Percentiles rank a stretch among this genome's conserved stretches.
Evolutionary conservation across 345 rosid species (phyloP).

Genomic region (Salix udensis): DNA sequence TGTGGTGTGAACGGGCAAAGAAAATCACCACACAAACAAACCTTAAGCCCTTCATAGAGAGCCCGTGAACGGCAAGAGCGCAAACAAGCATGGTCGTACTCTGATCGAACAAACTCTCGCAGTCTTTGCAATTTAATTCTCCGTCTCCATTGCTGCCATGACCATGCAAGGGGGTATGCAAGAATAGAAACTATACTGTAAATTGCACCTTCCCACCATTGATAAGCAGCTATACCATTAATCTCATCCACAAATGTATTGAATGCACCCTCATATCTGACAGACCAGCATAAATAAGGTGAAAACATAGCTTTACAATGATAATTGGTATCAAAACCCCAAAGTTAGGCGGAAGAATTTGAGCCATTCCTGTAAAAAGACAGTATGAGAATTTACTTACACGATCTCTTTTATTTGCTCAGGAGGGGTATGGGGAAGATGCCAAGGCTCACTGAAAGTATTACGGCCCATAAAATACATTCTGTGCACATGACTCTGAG

Average conservation of each 20-base stretch:
- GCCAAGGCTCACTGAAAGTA: constrained; percentile 96
- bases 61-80: constrained; percentile 99
- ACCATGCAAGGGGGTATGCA: constrained; percentile 90
- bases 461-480: constrained; percentile 98
- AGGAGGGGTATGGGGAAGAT: constrained; percentile 91
- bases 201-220: constrained; percentile 99
- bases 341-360: neutral
- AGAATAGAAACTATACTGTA: constrained; percentile 74
- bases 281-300: constrained; percentile 20
- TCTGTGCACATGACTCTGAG: constrained; percentile 93
- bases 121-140: constrained; percentile 75
- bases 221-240: constrained; percentile 90
- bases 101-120: constrained; percentile 97
- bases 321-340: neutral
- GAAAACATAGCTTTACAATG: constrained; percentile 12
- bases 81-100: constrained; percentile 95
- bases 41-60: constrained; percentile 99
- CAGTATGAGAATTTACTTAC: constrained; percentile 42
- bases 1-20: neutral
- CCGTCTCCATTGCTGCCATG: constrained; percentile 98
- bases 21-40: constrained; percentile 23
- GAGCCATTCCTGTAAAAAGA: constrained; percentile 23
- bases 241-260: constrained; percentile 93
- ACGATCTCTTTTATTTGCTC: constrained; percentile 94
- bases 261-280: constrained; percentile 93